Percentiles rank a stretch among this genome's conserved stretches.
Conservation (phyloP, 2,329 filamentous ascomycete species). For the Corynespora cassiicola region DNA sequence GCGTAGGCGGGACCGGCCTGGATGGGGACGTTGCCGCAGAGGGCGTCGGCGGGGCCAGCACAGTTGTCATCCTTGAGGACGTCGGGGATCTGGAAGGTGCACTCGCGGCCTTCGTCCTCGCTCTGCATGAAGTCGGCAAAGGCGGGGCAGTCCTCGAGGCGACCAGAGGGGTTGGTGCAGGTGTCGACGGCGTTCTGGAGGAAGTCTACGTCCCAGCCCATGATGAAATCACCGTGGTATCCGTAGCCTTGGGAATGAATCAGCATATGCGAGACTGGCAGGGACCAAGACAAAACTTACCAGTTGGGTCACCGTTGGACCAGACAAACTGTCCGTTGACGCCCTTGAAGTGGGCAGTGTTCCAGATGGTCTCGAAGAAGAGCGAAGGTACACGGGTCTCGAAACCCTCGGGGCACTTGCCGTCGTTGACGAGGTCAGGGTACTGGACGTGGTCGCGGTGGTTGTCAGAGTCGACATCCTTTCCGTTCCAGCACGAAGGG, state of each 20-base stretch:
- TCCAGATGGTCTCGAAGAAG: constrained; percentile 67
- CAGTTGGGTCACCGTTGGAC: constrained; percentile 75
- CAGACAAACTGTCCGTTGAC: constrained; percentile 67
- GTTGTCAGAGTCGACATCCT: constrained; percentile 62
- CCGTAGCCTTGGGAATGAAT: constrained; percentile 65
- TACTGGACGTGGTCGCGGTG: constrained; percentile 71
- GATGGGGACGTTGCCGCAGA: constrained; percentile 71
- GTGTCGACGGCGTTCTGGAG: constrained; percentile 72
- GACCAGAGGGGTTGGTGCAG: constrained; percentile 75
- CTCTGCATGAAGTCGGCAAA: constrained; percentile 67
- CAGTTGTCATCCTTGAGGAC: constrained; percentile 66
- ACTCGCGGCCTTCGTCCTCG: constrained; percentile 61
- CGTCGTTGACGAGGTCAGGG: constrained; percentile 60
- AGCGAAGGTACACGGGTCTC: constrained; percentile 64
- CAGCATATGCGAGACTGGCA: constrained; percentile 11
- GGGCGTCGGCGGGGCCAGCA: constrained; percentile 58
- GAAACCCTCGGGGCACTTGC: constrained; percentile 61
- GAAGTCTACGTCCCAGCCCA: constrained; percentile 71
- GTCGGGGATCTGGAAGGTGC: constrained; percentile 67
- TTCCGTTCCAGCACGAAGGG: constrained; percentile 77
- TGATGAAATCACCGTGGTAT: constrained; percentile 74
- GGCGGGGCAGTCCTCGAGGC: constrained; percentile 74
- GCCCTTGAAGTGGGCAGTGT: constrained; percentile 59
- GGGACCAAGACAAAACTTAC: constrained; percentile 55
- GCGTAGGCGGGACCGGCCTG: constrained; percentile 54